Conservation (phyloP, 2,329 filamentous ascomycete species). For the Clarireedia hainanense region DNA sequence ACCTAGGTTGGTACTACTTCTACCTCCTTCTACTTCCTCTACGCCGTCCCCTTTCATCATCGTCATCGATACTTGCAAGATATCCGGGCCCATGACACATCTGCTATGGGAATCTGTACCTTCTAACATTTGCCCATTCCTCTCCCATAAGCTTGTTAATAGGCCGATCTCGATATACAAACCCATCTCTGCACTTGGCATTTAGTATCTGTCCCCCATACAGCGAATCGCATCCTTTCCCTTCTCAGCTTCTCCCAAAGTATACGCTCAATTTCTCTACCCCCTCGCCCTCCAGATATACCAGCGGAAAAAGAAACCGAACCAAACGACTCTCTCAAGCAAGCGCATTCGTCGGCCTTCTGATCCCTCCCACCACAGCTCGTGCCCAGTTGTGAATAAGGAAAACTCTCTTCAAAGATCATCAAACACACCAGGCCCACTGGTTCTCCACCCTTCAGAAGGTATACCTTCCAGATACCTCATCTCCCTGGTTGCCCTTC, state of each 20-base stretch:
- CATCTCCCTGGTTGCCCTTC: not conserved
- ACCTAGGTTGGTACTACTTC: not conserved
- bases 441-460: not conserved
- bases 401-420: not conserved
- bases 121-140: too few relatives aligned
- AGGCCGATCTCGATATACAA: too few relatives aligned
- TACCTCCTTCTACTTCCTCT: constrained; percentile 1
- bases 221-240: not conserved
- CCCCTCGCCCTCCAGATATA: not conserved
- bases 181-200: not conserved
- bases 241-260: not conserved
- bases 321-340: too few relatives aligned
- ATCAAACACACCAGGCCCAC: not conserved
- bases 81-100: too few relatives aligned
- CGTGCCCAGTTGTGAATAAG: too few relatives aligned
- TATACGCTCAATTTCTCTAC: not conserved
- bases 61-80: too few relatives aligned
- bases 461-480: not conserved
- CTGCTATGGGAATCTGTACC: too few relatives aligned
- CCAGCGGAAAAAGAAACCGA: not conserved
- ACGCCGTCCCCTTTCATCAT: not conserved
- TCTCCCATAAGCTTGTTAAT: too few relatives aligned
- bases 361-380: too few relatives aligned
- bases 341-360: too few relatives aligned
- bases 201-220: not conserved